phyloP scores from a whole-genome alignment of 208 protist species.

The Plasmodiophora brassicae region DNA sequence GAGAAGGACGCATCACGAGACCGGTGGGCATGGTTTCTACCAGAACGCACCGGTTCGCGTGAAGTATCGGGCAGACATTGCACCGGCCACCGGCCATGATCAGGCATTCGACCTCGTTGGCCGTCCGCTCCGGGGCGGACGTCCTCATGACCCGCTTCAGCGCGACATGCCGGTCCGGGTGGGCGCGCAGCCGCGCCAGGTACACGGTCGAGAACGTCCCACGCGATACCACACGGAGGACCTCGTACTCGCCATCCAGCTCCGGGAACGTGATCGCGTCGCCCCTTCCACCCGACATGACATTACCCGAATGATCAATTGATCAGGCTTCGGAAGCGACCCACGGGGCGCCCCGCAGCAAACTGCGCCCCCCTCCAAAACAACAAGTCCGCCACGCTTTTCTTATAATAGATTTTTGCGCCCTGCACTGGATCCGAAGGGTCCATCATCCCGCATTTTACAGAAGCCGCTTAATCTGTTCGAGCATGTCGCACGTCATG shows the following conservation, averaged over 20 bases:
- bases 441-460: neutral
- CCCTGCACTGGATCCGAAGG: no score
- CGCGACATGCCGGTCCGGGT: neutral
- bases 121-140: neutral
- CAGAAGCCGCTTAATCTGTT: neutral
- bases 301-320: no score
- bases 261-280: no score
- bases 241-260: neutral
- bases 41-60: neutral
- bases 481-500: slow-evolving; percentile 68
- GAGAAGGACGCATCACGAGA: neutral
- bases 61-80: neutral
- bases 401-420: no score
- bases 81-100: neutral
- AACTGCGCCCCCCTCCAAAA: no score
- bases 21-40: neutral
- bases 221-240: neutral
- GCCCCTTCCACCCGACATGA: no score
- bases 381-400: no score
- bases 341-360: no score
- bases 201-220: slow-evolving; percentile 11
- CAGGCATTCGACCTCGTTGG: neutral
- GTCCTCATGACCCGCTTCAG: neutral
- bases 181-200: neutral
- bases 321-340: no score